phyloP scores from a whole-genome alignment of 768 basidiomycete species.

The Auriscalpium orientale region DNA sequence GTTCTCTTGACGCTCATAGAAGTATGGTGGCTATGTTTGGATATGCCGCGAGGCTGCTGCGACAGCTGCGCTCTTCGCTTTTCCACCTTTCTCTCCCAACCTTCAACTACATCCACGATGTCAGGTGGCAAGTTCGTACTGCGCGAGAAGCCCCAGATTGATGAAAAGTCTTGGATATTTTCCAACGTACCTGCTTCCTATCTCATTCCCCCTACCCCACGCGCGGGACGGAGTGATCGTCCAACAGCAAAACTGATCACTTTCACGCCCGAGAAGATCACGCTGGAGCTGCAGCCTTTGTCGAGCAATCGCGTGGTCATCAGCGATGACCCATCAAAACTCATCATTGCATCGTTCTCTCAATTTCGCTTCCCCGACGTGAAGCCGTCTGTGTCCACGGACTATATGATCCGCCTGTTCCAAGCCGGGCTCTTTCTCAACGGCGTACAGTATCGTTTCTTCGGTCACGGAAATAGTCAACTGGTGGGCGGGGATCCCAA shows the following conservation, averaged over 20 bases:
- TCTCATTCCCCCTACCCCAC: neutral
- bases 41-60: no score
- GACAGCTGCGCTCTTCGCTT: no score
- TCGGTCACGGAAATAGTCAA: slow-evolving; percentile 67
- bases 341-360: slow-evolving; percentile 48
- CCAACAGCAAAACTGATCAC: slow-evolving; percentile 29
- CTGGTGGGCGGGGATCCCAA: slow-evolving; percentile 34
- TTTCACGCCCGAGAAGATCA: slow-evolving; percentile 43
- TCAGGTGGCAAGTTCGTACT: slow-evolving; percentile 19
- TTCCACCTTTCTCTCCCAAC: no score
- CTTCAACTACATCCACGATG: neutral
- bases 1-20: neutral
- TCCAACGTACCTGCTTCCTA: slow-evolving; percentile 26
- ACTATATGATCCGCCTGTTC: slow-evolving; percentile 51
- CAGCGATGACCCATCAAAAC: slow-evolving; percentile 47
- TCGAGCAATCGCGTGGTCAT: slow-evolving; percentile 54
- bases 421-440: slow-evolving; percentile 51
- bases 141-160: slow-evolving; percentile 32
- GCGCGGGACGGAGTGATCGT: neutral
- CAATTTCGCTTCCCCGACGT: slow-evolving; percentile 48
- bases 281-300: slow-evolving; percentile 40
- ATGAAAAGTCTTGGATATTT: slow-evolving; percentile 51
- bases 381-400: slow-evolving; percentile 37
- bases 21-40: no score
- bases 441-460: slow-evolving; percentile 55